Percentiles rank a stretch among this genome's conserved stretches.
phyloP scores from a whole-genome alignment of 768 basidiomycete genomes.

The Kwoniella europaea region DNA sequence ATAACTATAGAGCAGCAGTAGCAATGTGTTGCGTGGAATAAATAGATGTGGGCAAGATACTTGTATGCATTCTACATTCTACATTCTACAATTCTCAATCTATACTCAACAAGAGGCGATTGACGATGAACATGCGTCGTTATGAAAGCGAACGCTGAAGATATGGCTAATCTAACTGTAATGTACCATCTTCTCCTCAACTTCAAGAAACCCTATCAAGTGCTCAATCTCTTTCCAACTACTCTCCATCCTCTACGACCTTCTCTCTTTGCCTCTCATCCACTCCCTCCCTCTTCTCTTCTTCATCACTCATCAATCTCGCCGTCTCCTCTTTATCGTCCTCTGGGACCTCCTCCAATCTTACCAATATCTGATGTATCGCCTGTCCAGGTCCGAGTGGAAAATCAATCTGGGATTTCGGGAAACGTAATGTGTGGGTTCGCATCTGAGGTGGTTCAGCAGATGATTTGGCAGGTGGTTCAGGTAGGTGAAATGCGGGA shows the following conservation, averaged over 20 bases:
- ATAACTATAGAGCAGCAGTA: no score
- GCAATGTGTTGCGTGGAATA: no score
- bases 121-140: no score
- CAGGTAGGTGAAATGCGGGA: constrained; percentile 77
- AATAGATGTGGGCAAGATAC: no score
- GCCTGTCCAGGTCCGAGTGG: constrained; percentile 72
- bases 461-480: constrained; percentile 56
- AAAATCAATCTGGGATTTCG: constrained; percentile 75
- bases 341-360: constrained; percentile 63
- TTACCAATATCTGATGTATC: constrained; percentile 71
- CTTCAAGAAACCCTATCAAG: no score
- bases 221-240: background rate
- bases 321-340: constrained; percentile 33
- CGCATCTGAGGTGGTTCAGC: background rate
- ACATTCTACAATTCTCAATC: no score
- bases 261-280: constrained; percentile 37
- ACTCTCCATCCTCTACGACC: constrained; percentile 34
- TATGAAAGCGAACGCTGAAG: no score
- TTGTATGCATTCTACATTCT: no score
- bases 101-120: no score
- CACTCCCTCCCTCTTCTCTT: constrained; percentile 56
- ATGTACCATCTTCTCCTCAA: no score
- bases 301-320: constrained; percentile 37
- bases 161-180: no score
- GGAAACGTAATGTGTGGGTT: constrained; percentile 56